These are phyloP conservation scores for Populus simonii DNA, from an alignment of 345 rosid species.

Conservation along the genomic window DNA sequence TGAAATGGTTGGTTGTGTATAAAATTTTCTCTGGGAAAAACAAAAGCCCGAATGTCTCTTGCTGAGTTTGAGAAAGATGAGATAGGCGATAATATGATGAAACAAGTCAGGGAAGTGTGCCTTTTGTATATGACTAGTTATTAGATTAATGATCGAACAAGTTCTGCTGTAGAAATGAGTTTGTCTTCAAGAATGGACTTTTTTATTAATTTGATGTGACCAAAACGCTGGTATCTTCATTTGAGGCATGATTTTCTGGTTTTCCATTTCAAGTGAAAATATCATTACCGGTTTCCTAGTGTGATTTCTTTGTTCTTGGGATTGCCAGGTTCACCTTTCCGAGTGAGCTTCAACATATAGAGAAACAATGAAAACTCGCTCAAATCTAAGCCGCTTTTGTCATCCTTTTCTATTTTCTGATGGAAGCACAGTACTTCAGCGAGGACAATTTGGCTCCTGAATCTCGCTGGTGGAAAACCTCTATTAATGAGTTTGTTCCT, in stretches of 20 bases:
- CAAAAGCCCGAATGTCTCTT: constrained; percentile 14
- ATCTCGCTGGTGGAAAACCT: too few species aligned
- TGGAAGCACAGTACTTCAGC: neutral
- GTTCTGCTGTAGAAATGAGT: constrained; percentile 14
- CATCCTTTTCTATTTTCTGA: neutral
- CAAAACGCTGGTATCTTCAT: too few species aligned
- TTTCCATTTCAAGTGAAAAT: too few species aligned
- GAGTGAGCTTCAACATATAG: too few species aligned
- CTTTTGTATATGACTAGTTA: constrained; percentile 21
- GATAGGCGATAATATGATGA: constrained; percentile 16
- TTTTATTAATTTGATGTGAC: too few species aligned
- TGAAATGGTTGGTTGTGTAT: constrained; percentile 20
- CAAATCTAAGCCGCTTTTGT: neutral
- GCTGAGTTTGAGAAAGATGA: constrained; percentile 8
- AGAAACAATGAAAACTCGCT: neutral
- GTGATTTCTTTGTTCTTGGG: too few species aligned
- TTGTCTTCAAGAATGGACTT: neutral
- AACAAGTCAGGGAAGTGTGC: constrained; percentile 10
- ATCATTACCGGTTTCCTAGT: too few species aligned
- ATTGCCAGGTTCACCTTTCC: too few species aligned
- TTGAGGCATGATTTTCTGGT: too few species aligned
- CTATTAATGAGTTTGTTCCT: too few species aligned
- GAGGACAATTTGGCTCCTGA: too few species aligned
- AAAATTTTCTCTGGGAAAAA: constrained; percentile 24
- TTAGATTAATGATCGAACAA: constrained; percentile 22